A percentile compares a stretch with the other conserved stretches of the same genome.
phyloP scores from a whole-genome alignment of 495 filamentous ascomycete genomes.

The Parathielavia hyrcaniae region DNA sequence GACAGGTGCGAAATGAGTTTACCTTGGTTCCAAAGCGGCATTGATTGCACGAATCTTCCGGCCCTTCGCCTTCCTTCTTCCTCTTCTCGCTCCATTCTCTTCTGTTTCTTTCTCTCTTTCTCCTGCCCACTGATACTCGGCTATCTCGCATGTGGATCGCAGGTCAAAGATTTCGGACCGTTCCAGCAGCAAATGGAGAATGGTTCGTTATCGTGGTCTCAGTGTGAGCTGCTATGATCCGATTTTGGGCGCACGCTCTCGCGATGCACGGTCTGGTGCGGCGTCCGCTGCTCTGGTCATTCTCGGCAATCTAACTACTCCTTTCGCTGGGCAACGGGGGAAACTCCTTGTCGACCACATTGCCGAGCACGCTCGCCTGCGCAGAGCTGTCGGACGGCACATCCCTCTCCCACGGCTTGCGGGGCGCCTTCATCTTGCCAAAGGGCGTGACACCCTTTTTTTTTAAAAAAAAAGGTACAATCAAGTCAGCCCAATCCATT shows the following conservation, averaged over 20 bases:
- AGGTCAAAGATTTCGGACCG: neutral
- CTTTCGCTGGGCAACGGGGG: constrained; percentile 21
- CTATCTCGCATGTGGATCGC: neutral
- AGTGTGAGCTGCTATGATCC: neutral
- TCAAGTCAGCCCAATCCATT: neutral
- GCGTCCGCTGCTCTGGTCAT: neutral
- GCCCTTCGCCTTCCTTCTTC: neutral
- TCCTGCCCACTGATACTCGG: neutral
- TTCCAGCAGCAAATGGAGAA: neutral
- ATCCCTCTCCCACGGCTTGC: constrained; percentile 38
- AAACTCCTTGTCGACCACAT: constrained; percentile 25
- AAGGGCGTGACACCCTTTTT: constrained; percentile 29
- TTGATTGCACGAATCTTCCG: no score
- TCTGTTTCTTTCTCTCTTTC: neutral
- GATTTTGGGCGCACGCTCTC: neutral
- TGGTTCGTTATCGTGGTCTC: neutral
- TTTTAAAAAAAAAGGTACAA: neutral
- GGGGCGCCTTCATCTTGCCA: constrained; percentile 32
- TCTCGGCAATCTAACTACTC: neutral
- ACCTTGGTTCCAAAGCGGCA: no score
- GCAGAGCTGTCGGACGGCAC: neutral
- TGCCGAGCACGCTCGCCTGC: constrained; percentile 4
- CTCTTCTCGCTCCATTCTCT: neutral
- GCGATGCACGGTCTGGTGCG: neutral
- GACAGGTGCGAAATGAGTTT: no score